Evolutionary conservation across 139 green algal genomes (phyloP), one percentile per base, ranked within the genome.

Genomic region (Chlamydomonas eustigma): DNA sequence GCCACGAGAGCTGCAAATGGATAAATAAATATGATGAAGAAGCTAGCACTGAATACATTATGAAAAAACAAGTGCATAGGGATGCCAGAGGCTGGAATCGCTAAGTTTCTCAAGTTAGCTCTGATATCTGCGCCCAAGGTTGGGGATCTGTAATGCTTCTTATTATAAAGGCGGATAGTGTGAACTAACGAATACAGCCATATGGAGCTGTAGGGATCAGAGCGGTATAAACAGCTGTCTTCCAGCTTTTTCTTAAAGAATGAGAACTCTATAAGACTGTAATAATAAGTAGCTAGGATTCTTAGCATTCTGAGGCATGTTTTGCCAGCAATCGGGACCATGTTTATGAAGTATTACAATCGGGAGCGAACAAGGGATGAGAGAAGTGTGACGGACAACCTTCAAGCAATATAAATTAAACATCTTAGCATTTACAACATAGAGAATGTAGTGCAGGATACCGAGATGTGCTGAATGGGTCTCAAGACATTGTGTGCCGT

Each of bases 41-140:
- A 4, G n/a, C 52, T 37, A 6, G 52, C 52, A 28, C 4, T 25
- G n/a, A 68, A 28, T 6, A 4, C 22, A 25, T 4, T 28, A 4
- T 6, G 22, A 28, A 68, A 68, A 28, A 68, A 68, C 4, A 68
- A 28, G 52, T 68, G 52, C 52, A 68, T 35, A 28, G 52, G 52
- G 6, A 68, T 8, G 52, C 52, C 52, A 28, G 52, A 37, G 52
- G n/a, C 52, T 18, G 78, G 78, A 3, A 80, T 38, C 3, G 74
- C 74, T 2, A 84, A 67, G 51, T 84, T 84, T n/a, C 39, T 39
- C 18, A 84, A 68, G 75, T 84, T 84, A 34, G 34, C 58, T 8
- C 74, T 33, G 36, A 84, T 50, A 52, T 84, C 78, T 35, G 35
- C 28, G 5, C n/a, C 34, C 50, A 83, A 79, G 28, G 71, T 74